Evolutionary conservation across 805 yeast species (phyloP).

Genomic region (Schwanniomyces vanrijiae): DNA sequence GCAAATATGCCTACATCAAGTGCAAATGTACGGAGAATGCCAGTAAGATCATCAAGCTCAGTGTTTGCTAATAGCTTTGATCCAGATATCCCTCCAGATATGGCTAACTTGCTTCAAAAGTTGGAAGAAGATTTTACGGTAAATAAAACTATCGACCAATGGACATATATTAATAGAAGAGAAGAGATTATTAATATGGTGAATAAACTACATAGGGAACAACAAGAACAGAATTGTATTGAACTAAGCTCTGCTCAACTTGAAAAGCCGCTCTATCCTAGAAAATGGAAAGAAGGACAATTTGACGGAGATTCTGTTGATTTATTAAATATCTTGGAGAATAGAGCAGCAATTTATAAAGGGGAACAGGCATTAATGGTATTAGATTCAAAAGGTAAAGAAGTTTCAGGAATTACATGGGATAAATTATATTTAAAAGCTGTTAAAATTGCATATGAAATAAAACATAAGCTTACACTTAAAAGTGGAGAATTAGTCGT

Average conservation of each 20-base stretch:
- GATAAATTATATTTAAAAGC: constrained; percentile 81
- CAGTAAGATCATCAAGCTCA: constrained; percentile 14
- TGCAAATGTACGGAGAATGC: constrained; percentile 9
- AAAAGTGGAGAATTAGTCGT: constrained; percentile 83
- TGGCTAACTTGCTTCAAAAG: constrained; percentile 41
- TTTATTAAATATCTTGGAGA: constrained; percentile 69
- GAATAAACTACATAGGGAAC: constrained; percentile 28
- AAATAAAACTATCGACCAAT: constrained; percentile 43
- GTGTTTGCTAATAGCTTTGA: constrained; percentile 12
- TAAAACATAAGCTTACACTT: constrained; percentile 67
- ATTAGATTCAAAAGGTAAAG: constrained; percentile 81
- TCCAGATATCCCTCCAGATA: constrained; percentile 46
- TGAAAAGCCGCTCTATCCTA: constrained; percentile 65
- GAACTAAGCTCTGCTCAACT: constrained; percentile 35
- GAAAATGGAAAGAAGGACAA: constrained; percentile 33
- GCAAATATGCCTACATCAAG: constrained; percentile 17
- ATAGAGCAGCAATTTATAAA: constrained; percentile 65
- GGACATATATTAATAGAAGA: constrained; percentile 46
- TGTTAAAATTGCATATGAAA: constrained; percentile 84
- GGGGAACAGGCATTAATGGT: constrained; percentile 67
- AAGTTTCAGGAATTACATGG: constrained; percentile 77
- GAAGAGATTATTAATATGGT: constrained; percentile 44
- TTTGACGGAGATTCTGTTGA: constrained; percentile 32
- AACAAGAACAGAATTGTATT: constrained; percentile 22
- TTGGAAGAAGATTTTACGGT: constrained; percentile 43